A percentile compares a stretch with the other conserved stretches of the same genome.
Conservation (phyloP, 2,329 filamentous ascomycete genomes). For the Fusarium aywerte region DNA sequence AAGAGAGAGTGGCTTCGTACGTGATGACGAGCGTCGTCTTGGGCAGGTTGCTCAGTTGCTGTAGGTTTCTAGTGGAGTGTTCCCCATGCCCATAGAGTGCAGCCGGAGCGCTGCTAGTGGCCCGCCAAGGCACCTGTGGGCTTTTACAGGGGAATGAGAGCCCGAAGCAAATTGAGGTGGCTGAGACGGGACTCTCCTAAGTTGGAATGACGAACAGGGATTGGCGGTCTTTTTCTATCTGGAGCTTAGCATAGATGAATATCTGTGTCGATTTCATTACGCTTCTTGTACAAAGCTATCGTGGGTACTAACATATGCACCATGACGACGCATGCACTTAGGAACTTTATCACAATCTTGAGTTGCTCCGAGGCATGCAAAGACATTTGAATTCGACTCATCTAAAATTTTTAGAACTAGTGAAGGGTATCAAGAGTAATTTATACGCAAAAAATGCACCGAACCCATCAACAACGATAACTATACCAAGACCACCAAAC, state of each 20-base stretch:
- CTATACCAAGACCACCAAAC: slow-evolving; percentile 13
- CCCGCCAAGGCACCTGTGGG: slow-evolving; percentile 17
- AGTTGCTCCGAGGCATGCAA: background rate
- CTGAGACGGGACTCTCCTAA: slow-evolving; percentile 29
- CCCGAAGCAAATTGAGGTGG: slow-evolving; percentile 40
- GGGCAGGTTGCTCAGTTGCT: slow-evolving; percentile 29
- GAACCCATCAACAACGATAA: slow-evolving; percentile 9
- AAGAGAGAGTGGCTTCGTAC: slow-evolving; percentile 29
- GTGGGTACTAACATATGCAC: slow-evolving; percentile 21
- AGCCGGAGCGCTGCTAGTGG: slow-evolving; percentile 24
- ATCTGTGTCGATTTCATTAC: background rate
- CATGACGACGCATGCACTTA: background rate
- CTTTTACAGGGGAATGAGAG: slow-evolving; percentile 21
- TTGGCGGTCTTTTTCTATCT: slow-evolving; percentile 21
- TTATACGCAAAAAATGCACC: slow-evolving; percentile 31
- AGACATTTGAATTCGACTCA: slow-evolving; percentile 19
- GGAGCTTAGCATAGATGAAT: background rate
- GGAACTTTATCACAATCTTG: background rate
- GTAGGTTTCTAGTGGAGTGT: slow-evolving; percentile 29
- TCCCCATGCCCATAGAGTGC: slow-evolving; percentile 22
- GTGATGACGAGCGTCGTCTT: slow-evolving; percentile 33
- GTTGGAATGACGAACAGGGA: slow-evolving; percentile 21
- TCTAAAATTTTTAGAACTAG: slow-evolving; percentile 28
- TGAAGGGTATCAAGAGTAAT: slow-evolving; percentile 42
- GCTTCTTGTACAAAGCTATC: slow-evolving; percentile 17